Evolutionary conservation across 2,329 filamentous ascomycete genomes (phyloP), one percentile per base, ranked within the genome.

Genomic region (Thelonectria blattea): DNA sequence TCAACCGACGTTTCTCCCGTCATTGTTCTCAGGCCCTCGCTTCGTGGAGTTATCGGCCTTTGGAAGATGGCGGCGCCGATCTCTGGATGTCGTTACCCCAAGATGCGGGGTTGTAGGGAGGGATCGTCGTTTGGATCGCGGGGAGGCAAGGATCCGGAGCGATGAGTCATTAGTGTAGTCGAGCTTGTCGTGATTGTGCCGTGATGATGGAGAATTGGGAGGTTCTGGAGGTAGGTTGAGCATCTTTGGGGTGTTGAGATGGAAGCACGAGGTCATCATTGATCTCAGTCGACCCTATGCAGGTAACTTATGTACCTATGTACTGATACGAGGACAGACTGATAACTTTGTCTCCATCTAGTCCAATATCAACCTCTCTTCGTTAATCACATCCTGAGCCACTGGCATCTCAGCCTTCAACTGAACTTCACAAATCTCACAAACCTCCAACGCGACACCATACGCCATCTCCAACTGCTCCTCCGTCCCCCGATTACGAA

Each of bases 401-500:
- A 45, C 46, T 10, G 68, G 67, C 67, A 68, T 68, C 43, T 60
- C 45, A 34, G 68, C 69, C 56, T 64, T 67, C 3, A 69, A 51
- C 15, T 50, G 37, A 5, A 71, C 64, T 11, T 65, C 58, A 8
- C 63, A 69, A 2, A 67, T 63, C 11, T 52, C 50, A 8, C 63
- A 65, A 11, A 64, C 30, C 6, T 24, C 34, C 15, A 63, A 22
- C 1, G 61, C 46, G 24, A 58, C 52, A 4, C 48, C 51, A 15
- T 60, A 63, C 1, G 54, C 58, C 15, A 39, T 56, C 30, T 56
- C 55, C 15, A 66, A 59, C 15, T 64, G 63, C 14, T 59, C 60
- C 20, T 68, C 60, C 1, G 63, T 67, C 4, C 68, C 68, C 0
- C 63, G 64, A 27, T 71, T 71, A 10, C 68, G 51, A n/a, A 71